Percentiles rank a stretch among this genome's conserved stretches.
These are phyloP conservation scores for Aureobasidium sp. DNA, from an alignment of 2,329 filamentous ascomycete species.

Conservation along the genomic window DNA sequence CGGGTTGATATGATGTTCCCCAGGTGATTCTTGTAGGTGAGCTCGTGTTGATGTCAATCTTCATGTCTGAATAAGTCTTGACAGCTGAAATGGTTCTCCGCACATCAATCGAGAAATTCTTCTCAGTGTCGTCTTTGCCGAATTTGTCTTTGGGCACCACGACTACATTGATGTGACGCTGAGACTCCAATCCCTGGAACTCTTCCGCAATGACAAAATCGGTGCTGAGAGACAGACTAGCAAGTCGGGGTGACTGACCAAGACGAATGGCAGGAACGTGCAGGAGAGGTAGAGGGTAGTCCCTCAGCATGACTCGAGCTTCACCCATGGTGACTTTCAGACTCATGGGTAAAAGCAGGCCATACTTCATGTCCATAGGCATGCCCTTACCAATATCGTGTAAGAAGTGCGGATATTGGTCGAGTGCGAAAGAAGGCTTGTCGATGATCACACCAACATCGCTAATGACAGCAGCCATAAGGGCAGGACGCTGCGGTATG, in stretches of 20 bases:
- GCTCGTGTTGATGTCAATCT: conserved; percentile 85
- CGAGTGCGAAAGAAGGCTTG: conserved; percentile 83
- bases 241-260: conserved; percentile 69
- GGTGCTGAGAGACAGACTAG: conserved; percentile 76
- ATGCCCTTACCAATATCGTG: conserved; percentile 93
- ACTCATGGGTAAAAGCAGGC: conserved; percentile 82
- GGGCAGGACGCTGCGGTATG: conserved; percentile 73
- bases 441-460: conserved; percentile 82
- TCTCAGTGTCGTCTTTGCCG: conserved; percentile 49
- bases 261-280: conserved; percentile 80
- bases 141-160: conserved; percentile 66
- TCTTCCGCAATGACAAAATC: conserved; percentile 97
- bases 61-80: conserved; percentile 92
- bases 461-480: conserved; percentile 73
- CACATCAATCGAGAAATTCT: conserved; percentile 77
- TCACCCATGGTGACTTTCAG: conserved; percentile 87
- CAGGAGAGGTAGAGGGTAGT: conserved; percentile 87
- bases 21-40: conserved; percentile 90
- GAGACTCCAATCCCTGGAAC: conserved; percentile 72
- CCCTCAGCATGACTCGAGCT: conserved; percentile 74
- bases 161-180: conserved; percentile 71
- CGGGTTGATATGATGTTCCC: conserved; percentile 95
- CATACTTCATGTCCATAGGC: conserved; percentile 84
- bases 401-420: conserved; percentile 75
- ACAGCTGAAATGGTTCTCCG: conserved; percentile 87